Evolutionary conservation across 495 filamentous ascomycete species (phyloP).

Genomic region (Melanomma pulvis-pyrius): DNA sequence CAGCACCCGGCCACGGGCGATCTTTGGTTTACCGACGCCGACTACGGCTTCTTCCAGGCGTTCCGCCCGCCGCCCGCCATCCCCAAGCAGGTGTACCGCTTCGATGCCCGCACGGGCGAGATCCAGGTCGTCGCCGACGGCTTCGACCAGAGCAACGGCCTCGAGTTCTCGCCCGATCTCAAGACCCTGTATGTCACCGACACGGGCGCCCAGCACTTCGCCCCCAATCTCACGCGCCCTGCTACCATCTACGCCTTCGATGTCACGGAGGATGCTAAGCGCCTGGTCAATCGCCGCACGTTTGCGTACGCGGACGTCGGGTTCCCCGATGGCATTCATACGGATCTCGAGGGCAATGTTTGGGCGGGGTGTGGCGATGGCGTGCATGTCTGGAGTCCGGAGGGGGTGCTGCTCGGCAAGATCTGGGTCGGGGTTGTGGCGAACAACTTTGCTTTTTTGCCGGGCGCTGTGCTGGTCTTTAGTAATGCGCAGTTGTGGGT

Average conservation of each 20-base stretch:
- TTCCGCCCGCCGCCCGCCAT: conserved; percentile 53
- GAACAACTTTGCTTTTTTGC: conserved; percentile 46
- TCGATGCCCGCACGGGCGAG: conserved; percentile 52
- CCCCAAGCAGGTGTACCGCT: conserved; percentile 57
- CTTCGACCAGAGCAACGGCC: conserved; percentile 48
- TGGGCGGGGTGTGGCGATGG: conserved; percentile 39
- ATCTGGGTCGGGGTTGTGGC: conserved; percentile 37
- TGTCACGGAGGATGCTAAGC: conserved; percentile 33
- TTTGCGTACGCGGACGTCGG: conserved; percentile 45
- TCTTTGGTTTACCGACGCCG: conserved; percentile 62
- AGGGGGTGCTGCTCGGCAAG: conserved; percentile 32
- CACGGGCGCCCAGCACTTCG: conserved; percentile 44
- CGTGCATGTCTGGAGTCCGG: conserved; percentile 39
- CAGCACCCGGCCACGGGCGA: conserved; percentile 49
- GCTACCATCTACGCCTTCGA: conserved; percentile 46
- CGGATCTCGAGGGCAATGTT: conserved; percentile 38
- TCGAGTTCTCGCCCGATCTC: conserved; percentile 51
- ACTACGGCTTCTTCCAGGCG: conserved; percentile 52
- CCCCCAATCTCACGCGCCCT: conserved; percentile 38
- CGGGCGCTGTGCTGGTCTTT: conserved; percentile 37
- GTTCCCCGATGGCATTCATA: conserved; percentile 41
- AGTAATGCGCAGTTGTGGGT: conserved; percentile 41
- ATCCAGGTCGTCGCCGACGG: conserved; percentile 52
- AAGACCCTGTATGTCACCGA: conserved; percentile 52
- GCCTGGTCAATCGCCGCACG: conserved; percentile 37